A percentile compares a stretch with the other conserved stretches of the same genome.
Evolutionary conservation across 148 eudicot genomes (phyloP).

Genomic region (Pouteria glomerata): DNA sequence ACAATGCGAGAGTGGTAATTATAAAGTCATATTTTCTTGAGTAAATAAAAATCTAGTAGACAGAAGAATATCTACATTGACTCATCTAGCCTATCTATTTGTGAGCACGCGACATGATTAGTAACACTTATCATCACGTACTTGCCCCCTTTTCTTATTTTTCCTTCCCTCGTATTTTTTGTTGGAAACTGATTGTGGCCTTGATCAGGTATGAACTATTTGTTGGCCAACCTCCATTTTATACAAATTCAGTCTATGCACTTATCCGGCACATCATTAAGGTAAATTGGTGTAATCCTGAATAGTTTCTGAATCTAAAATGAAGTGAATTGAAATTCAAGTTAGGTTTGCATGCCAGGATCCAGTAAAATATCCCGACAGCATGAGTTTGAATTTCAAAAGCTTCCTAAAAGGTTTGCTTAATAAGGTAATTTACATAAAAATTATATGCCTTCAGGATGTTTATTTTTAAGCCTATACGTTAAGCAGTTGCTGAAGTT

Average conservation of each 20-base stretch:
- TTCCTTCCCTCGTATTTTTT: slow-evolving; percentile 1
- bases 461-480: not conserved
- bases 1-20: not conserved
- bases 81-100: not conserved
- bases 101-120: not conserved
- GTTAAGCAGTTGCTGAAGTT: slow-evolving; percentile 14
- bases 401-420: slow-evolving; percentile 90
- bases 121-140: not conserved
- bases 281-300: slow-evolving; percentile 38
- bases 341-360: slow-evolving; percentile 42
- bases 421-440: slow-evolving; percentile 58
- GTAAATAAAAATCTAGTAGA: not conserved
- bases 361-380: slow-evolving; percentile 96
- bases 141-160: not conserved
- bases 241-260: slow-evolving; percentile 92
- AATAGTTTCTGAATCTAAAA: not conserved
- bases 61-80: not conserved
- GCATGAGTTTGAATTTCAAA: slow-evolving; percentile 75
- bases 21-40: not conserved
- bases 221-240: slow-evolving; percentile 98
- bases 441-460: not conserved
- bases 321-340: not conserved
- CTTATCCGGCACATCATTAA: slow-evolving; percentile 89
- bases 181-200: slow-evolving; percentile 10
- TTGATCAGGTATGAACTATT: slow-evolving; percentile 85